Conservation (phyloP, 352 stramenopile species). For the Phytopythium mirpurense region DNA sequence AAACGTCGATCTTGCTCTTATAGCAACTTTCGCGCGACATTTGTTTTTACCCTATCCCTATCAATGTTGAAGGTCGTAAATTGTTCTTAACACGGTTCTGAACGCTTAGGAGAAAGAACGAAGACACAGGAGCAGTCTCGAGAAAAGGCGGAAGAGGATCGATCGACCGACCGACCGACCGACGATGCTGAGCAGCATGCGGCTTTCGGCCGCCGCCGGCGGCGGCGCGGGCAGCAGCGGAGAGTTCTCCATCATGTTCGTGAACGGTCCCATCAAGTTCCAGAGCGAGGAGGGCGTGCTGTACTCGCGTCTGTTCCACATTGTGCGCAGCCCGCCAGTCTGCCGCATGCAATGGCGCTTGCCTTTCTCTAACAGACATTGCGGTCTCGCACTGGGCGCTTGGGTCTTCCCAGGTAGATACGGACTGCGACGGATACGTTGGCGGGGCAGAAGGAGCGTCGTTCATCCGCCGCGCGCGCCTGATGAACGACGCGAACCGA, state of each 20-base stretch:
- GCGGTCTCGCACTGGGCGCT: background rate
- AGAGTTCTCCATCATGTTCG: conserved; percentile 78
- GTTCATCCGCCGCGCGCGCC: conserved; percentile 72
- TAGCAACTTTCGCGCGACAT: conserved; percentile 11
- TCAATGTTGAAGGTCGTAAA: too few species aligned
- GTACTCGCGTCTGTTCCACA: conserved; percentile 80
- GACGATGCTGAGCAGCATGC: conserved; percentile 21
- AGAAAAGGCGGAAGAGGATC: background rate
- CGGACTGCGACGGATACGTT: conserved; percentile 70
- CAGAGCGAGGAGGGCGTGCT: conserved; percentile 73
- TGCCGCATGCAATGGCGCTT: too few species aligned
- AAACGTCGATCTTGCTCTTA: conserved; percentile 8
- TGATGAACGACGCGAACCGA: conserved; percentile 82
- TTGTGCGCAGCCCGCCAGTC: conserved; percentile 44
- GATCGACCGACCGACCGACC: background rate
- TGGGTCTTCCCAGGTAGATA: conserved; percentile 50
- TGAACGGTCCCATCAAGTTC: conserved; percentile 85
- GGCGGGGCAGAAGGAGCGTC: conserved; percentile 66
- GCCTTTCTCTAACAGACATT: too few species aligned
- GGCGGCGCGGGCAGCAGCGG: conserved; percentile 19
- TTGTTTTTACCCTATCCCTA: too few species aligned
- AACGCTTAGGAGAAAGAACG: too few species aligned
- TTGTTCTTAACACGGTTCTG: too few species aligned
- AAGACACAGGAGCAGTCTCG: too few species aligned
- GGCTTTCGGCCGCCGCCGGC: conserved; percentile 16